Evolutionary conservation across 2,329 filamentous ascomycete genomes (phyloP).

Genomic region (Stenocarpella maydis): DNA sequence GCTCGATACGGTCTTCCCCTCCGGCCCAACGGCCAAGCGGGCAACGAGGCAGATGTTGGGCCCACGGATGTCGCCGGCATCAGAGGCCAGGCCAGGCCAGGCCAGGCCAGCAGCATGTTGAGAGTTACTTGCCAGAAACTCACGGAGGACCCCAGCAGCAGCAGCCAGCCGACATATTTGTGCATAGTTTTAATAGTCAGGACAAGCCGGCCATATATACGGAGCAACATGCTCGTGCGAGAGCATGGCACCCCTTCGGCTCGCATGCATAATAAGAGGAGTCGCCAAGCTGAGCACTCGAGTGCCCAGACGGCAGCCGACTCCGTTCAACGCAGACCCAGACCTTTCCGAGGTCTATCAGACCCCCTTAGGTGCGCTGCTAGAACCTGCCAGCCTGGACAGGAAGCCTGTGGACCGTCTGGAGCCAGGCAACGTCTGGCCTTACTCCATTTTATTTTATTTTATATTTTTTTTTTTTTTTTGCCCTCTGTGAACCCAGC

Average conservation of each 20-base stretch:
- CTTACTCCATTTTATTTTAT: neutral
- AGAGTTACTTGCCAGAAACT: too few species aligned
- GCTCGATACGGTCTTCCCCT: slow-evolving; percentile 5
- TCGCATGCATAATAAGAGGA: slow-evolving; percentile 2
- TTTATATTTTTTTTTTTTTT: too few species aligned
- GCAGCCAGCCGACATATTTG: slow-evolving; percentile 1
- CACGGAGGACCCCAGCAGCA: too few species aligned
- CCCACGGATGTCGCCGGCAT: slow-evolving; percentile 7
- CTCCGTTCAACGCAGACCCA: neutral
- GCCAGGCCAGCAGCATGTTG: neutral
- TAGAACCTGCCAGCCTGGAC: slow-evolving; percentile 7
- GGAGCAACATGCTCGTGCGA: neutral
- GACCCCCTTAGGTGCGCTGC: neutral
- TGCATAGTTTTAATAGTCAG: neutral
- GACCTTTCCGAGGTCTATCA: neutral
- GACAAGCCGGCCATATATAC: neutral
- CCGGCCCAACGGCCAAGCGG: neutral
- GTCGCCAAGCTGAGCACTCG: neutral
- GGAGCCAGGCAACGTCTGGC: neutral
- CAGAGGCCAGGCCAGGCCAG: neutral
- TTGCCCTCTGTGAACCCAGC: slow-evolving; percentile 3
- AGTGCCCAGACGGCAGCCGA: slow-evolving; percentile 20
- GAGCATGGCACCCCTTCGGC: neutral
- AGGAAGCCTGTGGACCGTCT: slow-evolving; percentile 6
- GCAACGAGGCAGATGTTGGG: neutral